Conservation (phyloP, 768 basidiomycete species). For the Chalciporus sphaerocephalus region DNA sequence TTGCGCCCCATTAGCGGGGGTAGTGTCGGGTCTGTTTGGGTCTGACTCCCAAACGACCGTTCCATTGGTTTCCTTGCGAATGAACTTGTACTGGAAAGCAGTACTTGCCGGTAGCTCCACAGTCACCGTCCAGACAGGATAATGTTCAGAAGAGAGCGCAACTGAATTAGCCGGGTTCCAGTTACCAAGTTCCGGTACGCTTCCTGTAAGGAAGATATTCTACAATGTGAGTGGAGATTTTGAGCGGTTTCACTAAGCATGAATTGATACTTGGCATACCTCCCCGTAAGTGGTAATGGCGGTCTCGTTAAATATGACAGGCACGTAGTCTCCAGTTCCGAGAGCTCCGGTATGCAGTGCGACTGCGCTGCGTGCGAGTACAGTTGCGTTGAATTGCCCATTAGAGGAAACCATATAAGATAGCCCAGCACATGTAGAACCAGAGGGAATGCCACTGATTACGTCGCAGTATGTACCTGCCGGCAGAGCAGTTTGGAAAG, state of each 20-base stretch:
- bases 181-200: conserved; percentile 48
- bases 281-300: conserved; percentile 57
- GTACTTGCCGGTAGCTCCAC: conserved; percentile 47
- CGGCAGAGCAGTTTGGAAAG: conserved; percentile 55
- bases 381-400: conserved; percentile 47
- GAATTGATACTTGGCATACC: conserved; percentile 30
- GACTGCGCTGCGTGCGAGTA: conserved; percentile 49
- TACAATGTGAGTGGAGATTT: conserved; percentile 21
- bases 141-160: conserved; percentile 46
- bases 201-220: conserved; percentile 61
- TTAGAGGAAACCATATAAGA: conserved; percentile 41
- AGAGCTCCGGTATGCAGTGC: conserved; percentile 50
- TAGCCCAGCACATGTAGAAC: conserved; percentile 43
- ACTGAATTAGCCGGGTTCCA: conserved; percentile 51
- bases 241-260: not conserved
- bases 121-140: conserved; percentile 53
- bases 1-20: conserved; percentile 37
- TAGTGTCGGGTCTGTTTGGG: conserved; percentile 49
- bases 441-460: conserved; percentile 41
- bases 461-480: conserved; percentile 64
- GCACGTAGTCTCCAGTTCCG: conserved; percentile 23
- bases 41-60: conserved; percentile 65
- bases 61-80: conserved; percentile 79
- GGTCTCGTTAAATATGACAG: conserved; percentile 49
- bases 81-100: conserved; percentile 38